A percentile compares a stretch with the other conserved stretches of the same genome.
These are phyloP conservation scores for Cyanidium caldarium DNA, from an alignment of 23 red algal genomes.

Conservation along the genomic window DNA sequence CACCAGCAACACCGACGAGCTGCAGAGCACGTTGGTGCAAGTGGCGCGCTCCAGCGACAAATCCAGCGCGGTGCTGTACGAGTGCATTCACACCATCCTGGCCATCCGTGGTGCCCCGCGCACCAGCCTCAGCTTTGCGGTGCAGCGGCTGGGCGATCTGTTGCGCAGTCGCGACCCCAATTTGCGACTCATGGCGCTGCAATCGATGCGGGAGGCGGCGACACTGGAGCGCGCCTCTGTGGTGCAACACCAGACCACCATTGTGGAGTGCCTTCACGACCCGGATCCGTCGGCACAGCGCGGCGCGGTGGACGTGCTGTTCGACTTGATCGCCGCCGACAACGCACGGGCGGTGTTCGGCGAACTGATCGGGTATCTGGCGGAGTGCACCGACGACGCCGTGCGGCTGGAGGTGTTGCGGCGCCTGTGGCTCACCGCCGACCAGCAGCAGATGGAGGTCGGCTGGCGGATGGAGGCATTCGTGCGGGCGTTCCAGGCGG, in stretches of 20 bases:
- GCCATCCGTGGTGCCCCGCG: slow-evolving; percentile 12
- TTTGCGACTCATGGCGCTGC: slow-evolving; percentile 55
- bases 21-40: slow-evolving; percentile 34
- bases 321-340: slow-evolving; percentile 29
- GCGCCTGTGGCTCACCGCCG: not conserved
- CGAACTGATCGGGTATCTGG: slow-evolving; percentile 44
- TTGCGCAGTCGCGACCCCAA: slow-evolving; percentile 64
- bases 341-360: slow-evolving; percentile 28
- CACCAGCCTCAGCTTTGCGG: slow-evolving; percentile 11
- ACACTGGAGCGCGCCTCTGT: slow-evolving; percentile 12
- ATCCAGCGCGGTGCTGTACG: slow-evolving; percentile 52
- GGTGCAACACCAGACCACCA: slow-evolving; percentile 28
- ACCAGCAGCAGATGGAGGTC: not conserved
- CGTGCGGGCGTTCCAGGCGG: slow-evolving; percentile 8
- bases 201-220: slow-evolving; percentile 31
- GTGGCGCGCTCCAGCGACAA: slow-evolving; percentile 40
- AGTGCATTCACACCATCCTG: slow-evolving; percentile 55
- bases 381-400: slow-evolving; percentile 14
- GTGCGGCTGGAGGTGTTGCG: slow-evolving; percentile 29
- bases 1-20: not conserved
- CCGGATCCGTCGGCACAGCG: slow-evolving; percentile 56
- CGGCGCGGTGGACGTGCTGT: slow-evolving; percentile 46
- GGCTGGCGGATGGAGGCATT: slow-evolving; percentile 12
- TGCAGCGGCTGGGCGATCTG: slow-evolving; percentile 30
- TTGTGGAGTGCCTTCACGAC: slow-evolving; percentile 52